Evolutionary conservation across 2,329 filamentous ascomycete species (phyloP).

Genomic region (Diaporthe velutina): DNA sequence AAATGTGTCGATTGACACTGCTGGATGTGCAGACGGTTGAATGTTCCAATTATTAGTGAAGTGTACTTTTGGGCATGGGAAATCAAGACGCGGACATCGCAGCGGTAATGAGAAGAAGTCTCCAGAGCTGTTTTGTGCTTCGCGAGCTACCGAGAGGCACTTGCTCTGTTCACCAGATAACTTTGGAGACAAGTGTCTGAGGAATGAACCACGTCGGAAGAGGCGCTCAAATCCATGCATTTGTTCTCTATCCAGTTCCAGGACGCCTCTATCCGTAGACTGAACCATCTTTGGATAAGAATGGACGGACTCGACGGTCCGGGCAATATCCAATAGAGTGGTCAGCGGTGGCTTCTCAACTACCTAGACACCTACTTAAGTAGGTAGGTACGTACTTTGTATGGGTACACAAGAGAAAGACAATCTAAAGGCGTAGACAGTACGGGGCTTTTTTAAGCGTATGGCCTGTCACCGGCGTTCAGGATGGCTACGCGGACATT

Average conservation of each 20-base stretch:
- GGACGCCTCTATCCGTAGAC: background rate
- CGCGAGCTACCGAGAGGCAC: background rate
- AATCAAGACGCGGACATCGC: background rate
- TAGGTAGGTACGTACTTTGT: too few relatives aligned
- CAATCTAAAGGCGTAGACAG: too few relatives aligned
- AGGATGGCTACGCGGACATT: background rate
- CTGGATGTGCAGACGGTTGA: background rate
- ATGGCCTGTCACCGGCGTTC: too few relatives aligned
- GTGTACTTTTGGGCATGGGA: background rate
- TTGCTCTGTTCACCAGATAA: background rate
- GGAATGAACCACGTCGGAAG: background rate
- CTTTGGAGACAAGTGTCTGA: background rate
- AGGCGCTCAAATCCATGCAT: background rate
- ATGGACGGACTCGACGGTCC: background rate
- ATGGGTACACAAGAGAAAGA: too few relatives aligned
- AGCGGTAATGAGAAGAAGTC: background rate
- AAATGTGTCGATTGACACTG: background rate
- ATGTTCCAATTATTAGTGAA: background rate
- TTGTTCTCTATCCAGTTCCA: background rate
- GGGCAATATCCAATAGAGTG: background rate
- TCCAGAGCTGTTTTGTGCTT: background rate
- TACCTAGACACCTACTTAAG: too few relatives aligned
- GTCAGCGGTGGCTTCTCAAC: background rate
- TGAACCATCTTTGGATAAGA: background rate
- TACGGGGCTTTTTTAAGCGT: background rate